Conservation (phyloP, 1,284 basidiomycete species). For the Pseudozyma hubeiensis region DNA sequence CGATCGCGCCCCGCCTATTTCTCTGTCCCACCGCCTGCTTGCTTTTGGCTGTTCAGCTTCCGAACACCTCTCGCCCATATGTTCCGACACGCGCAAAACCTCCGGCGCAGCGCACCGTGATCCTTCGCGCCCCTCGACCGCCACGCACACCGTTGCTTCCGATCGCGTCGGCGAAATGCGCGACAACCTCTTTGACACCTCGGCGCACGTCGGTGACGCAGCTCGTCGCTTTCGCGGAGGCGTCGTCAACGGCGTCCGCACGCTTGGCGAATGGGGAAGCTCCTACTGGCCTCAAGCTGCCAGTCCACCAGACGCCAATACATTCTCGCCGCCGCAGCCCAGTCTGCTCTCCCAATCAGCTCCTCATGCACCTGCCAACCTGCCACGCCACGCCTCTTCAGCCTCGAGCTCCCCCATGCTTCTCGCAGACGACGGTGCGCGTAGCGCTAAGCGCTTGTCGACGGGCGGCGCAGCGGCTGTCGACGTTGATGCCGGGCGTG, state of each 20-base stretch:
- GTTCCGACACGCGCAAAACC: conserved; percentile 21
- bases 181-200: conserved; percentile 49
- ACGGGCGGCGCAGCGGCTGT: conserved; percentile 4
- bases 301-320: conserved; percentile 11
- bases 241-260: conserved; percentile 46
- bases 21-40: conserved; percentile 40
- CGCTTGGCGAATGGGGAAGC: conserved; percentile 47
- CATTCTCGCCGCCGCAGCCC: conserved; percentile 20
- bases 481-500: background rate
- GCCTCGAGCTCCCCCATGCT: conserved; percentile 43
- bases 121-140: conserved; percentile 3
- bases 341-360: conserved; percentile 43
- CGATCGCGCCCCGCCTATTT: conserved; percentile 22
- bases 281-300: conserved; percentile 41
- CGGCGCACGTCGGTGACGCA: conserved; percentile 42
- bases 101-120: conserved; percentile 21
- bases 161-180: conserved; percentile 40
- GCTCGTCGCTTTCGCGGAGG: conserved; percentile 47
- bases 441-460: conserved; percentile 19
- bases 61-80: conserved; percentile 11
- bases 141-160: conserved; percentile 7
- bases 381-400: conserved; percentile 25
- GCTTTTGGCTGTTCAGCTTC: conserved; percentile 23
- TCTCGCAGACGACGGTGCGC: conserved; percentile 13
- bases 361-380: conserved; percentile 21